Evolutionary conservation across 805 yeast genomes (phyloP).

Genomic region (Teunomyces aglyptinius): DNA sequence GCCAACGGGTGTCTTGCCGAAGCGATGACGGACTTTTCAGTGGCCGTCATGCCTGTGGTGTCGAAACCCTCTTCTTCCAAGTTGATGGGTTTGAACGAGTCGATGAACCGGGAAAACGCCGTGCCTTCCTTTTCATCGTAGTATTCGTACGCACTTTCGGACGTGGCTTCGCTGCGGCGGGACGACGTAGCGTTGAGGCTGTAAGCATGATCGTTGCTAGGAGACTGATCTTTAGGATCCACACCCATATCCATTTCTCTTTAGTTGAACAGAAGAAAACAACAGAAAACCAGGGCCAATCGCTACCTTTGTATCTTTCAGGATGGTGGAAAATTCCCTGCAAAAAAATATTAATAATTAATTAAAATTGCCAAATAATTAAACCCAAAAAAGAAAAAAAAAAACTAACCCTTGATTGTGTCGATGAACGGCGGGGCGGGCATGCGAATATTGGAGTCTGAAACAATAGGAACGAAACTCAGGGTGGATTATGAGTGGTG

Average conservation of each 20-base stretch:
- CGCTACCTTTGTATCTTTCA: not conserved
- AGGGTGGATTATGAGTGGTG: not conserved
- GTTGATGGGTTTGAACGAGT: slow-evolving; percentile 39
- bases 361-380: not conserved
- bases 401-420: too few relatives aligned
- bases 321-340: not conserved
- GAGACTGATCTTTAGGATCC: slow-evolving; percentile 2
- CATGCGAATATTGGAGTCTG: not conserved
- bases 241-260: slow-evolving; percentile 4
- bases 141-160: slow-evolving; percentile 10
- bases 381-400: not conserved
- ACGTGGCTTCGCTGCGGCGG: slow-evolving; percentile 4
- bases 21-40: slow-evolving; percentile 39
- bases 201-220: slow-evolving; percentile 9
- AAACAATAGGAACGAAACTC: not conserved
- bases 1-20: slow-evolving; percentile 44
- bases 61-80: slow-evolving; percentile 28
- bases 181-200: slow-evolving; percentile 10
- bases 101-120: slow-evolving; percentile 21
- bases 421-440: not conserved
- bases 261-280: not conserved
- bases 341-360: not conserved
- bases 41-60: slow-evolving; percentile 31
- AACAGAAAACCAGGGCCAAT: not conserved
- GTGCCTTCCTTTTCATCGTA: slow-evolving; percentile 14